Evolutionary conservation across 1,284 basidiomycete species (phyloP).

Genomic region (Athelia sp.): DNA sequence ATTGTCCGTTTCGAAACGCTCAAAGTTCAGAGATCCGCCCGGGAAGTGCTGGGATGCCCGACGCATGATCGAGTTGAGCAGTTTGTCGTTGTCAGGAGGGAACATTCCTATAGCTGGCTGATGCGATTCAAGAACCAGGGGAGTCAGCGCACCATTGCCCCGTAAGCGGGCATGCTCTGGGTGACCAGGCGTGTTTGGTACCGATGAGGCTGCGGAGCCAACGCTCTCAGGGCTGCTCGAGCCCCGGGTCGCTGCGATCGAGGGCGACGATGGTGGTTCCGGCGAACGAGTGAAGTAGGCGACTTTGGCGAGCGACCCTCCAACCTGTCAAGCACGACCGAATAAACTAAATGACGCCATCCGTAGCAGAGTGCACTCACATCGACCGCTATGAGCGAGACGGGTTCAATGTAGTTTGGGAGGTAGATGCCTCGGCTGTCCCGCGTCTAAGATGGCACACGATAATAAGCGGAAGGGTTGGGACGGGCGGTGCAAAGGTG

Average conservation of each 20-base stretch:
- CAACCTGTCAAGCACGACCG: slow-evolving; percentile 58
- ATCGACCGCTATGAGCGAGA: slow-evolving; percentile 95
- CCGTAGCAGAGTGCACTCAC: slow-evolving; percentile 45
- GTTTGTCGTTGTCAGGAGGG: slow-evolving; percentile 41
- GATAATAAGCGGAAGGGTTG: slow-evolving; percentile 6
- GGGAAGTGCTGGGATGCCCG: slow-evolving; percentile 82
- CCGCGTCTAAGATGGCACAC: slow-evolving; percentile 74
- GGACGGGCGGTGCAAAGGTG: slow-evolving; percentile 1
- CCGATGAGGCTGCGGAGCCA: slow-evolving; percentile 32
- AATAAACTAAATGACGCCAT: slow-evolving; percentile 2
- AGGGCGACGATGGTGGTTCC: slow-evolving; percentile 69
- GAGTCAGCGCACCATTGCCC: slow-evolving; percentile 77
- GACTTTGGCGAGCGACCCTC: slow-evolving; percentile 96
- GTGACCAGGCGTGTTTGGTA: slow-evolving; percentile 21
- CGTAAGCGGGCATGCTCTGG: slow-evolving; percentile 17
- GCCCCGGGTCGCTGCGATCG: slow-evolving; percentile 52
- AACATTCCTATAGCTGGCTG: slow-evolving; percentile 25
- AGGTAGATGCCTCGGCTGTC: slow-evolving; percentile 95
- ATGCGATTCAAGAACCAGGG: slow-evolving; percentile 60
- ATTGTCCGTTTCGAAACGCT: slow-evolving; percentile 92
- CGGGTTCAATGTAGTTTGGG: slow-evolving; percentile 92
- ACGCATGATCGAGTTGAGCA: slow-evolving; percentile 64
- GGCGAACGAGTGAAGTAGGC: slow-evolving; percentile 96
- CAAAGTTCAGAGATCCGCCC: slow-evolving; percentile 96
- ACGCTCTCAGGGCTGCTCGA: slow-evolving; percentile 43